A percentile compares a stretch with the other conserved stretches of the same genome.
These are phyloP conservation scores for Coemansia brasiliensis DNA, from an alignment of 192 early-diverging fungal genomes.

Conservation along the genomic window DNA sequence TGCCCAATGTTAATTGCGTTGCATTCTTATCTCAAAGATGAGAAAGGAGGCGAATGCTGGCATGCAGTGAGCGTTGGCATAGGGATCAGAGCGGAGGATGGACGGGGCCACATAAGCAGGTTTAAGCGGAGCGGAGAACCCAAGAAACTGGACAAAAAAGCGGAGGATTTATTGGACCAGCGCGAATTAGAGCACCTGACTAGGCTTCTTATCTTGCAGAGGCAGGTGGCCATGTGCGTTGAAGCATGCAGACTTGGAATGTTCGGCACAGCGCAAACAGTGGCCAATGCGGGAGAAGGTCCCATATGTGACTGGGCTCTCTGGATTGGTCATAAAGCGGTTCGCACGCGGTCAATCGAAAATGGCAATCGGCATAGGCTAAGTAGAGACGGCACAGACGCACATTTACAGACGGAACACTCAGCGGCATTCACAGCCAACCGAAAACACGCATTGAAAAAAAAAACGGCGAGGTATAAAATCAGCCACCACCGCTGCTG, in stretches of 20 bases:
- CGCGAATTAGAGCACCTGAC: constrained; percentile 10
- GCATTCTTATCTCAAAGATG: neutral
- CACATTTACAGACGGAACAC: constrained; percentile 3
- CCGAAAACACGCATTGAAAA: neutral
- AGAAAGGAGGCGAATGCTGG: neutral
- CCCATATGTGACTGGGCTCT: constrained; percentile 5
- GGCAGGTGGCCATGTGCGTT: neutral
- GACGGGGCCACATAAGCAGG: no score
- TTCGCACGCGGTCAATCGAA: constrained; percentile 10
- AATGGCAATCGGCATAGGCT: constrained; percentile 6
- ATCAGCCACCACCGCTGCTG: neutral
- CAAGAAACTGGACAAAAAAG: neutral
- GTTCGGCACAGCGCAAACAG: neutral
- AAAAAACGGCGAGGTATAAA: neutral
- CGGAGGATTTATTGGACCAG: constrained; percentile 2
- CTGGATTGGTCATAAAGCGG: neutral
- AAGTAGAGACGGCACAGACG: neutral
- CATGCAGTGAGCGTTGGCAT: no score
- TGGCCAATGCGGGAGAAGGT: constrained; percentile 5
- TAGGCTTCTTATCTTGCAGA: constrained; percentile 7
- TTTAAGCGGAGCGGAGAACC: no score
- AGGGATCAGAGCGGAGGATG: no score
- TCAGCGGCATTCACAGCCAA: neutral
- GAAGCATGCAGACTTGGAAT: neutral
- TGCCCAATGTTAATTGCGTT: no score